Percentiles rank a stretch among this genome's conserved stretches.
Conservation (phyloP, 768 basidiomycete species). For the Rhodosporidiobolus odoratus region DNA sequence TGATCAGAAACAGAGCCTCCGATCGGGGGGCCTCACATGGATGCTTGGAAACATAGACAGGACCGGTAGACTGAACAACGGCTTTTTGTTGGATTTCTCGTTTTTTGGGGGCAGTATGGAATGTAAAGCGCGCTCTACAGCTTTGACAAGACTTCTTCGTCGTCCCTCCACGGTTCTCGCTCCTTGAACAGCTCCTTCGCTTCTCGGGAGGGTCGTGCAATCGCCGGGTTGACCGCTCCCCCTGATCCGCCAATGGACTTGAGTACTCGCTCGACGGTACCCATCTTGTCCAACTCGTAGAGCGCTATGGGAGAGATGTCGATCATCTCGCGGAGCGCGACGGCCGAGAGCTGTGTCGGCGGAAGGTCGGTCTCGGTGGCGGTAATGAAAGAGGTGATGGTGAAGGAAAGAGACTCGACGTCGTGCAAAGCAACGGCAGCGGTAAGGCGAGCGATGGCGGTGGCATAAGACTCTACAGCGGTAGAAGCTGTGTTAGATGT, state of each 20-base stretch:
- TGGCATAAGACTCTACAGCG: constrained; percentile 52
- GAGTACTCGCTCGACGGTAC: constrained; percentile 64
- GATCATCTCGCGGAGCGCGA: constrained; percentile 44
- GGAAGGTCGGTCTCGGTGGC: constrained; percentile 60
- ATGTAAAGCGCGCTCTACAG: too few relatives aligned
- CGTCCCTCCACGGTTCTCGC: constrained; percentile 46
- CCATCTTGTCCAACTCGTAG: constrained; percentile 59
- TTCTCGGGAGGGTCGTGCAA: constrained; percentile 75
- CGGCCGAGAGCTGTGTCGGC: constrained; percentile 51
- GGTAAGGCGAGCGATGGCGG: constrained; percentile 27
- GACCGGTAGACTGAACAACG: too few relatives aligned
- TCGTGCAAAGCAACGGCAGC: constrained; percentile 26
- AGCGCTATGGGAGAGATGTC: constrained; percentile 56
- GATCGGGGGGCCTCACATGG: too few relatives aligned
- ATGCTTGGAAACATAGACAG: too few relatives aligned
- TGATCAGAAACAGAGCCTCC: too few relatives aligned
- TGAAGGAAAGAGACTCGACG: background rate
- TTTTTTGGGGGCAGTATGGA: too few relatives aligned
- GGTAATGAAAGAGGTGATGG: constrained; percentile 26
- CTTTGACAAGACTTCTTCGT: constrained; percentile 44
- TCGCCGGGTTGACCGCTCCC: constrained; percentile 49
- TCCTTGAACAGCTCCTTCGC: constrained; percentile 63
- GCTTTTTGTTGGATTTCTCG: too few relatives aligned
- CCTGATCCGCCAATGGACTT: constrained; percentile 56
- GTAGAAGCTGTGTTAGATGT: constrained; percentile 49